These are phyloP conservation scores for Austroboletus festivus DNA, from an alignment of 768 basidiomycete genomes.

Conservation along the genomic window DNA sequence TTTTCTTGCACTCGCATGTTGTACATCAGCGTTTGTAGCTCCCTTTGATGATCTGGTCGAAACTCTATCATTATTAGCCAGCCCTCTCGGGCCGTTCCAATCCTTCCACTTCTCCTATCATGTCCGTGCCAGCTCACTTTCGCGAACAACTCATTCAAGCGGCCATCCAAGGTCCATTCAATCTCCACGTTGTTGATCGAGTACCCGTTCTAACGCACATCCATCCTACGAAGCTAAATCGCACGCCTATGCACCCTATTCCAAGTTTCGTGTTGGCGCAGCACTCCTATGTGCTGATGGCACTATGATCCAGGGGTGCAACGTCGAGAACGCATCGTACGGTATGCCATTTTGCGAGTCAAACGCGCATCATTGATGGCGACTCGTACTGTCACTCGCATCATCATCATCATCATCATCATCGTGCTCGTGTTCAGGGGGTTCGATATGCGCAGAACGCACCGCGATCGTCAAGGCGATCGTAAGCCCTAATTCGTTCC, in stretches of 20 bases:
- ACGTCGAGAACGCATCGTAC: slow-evolving; percentile 92
- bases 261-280: slow-evolving; percentile 91
- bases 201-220: neutral
- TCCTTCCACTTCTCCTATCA: no score
- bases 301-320: slow-evolving; percentile 76
- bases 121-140: slow-evolving; percentile 34
- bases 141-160: slow-evolving; percentile 51
- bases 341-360: slow-evolving; percentile 44
- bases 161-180: slow-evolving; percentile 32
- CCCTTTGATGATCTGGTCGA: no score
- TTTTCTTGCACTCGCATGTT: no score
- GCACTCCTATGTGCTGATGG: slow-evolving; percentile 73
- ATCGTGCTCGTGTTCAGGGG: slow-evolving; percentile 61
- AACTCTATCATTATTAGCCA: no score
- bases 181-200: no score
- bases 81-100: no score
- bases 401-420: no score
- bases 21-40: no score
- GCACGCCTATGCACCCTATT: slow-evolving; percentile 78
- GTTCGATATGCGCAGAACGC: slow-evolving; percentile 89
- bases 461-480: slow-evolving; percentile 95
- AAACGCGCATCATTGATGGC: no score
- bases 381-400: no score
- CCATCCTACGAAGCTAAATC: slow-evolving; percentile 49
- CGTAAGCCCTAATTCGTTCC: slow-evolving; percentile 42